phyloP scores from a whole-genome alignment of 176 grass and related monocot genomes.

The Musa acuminata region DNA sequence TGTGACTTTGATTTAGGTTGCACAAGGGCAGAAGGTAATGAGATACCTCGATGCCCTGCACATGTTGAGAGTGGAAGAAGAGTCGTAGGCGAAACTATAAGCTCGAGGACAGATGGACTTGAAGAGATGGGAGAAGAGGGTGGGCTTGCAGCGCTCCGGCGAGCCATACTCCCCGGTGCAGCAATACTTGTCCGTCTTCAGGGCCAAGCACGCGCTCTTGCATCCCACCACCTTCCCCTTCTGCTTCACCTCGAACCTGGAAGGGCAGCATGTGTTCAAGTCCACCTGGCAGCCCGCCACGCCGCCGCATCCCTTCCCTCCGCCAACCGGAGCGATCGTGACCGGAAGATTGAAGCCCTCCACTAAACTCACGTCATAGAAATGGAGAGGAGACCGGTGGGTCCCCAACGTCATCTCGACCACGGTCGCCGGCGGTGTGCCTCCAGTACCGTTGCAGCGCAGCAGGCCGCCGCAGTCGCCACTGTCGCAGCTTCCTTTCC shows the following conservation, averaged over 20 bases:
- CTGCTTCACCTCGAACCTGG: constrained; percentile 47
- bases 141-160: constrained; percentile 51
- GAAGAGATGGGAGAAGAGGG: constrained; percentile 71
- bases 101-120: constrained; percentile 81
- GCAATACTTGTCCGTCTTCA: constrained; percentile 62
- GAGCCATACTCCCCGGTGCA: constrained; percentile 60
- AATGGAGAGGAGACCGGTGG: constrained; percentile 40
- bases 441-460: constrained; percentile 21
- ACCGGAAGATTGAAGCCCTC: constrained; percentile 86
- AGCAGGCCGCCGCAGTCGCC: constrained; percentile 28
- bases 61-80: constrained; percentile 53
- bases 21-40: constrained; percentile 79
- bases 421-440: constrained; percentile 37
- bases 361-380: constrained; percentile 69
- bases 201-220: constrained; percentile 67
- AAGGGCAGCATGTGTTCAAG: constrained; percentile 72
- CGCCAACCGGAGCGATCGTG: constrained; percentile 55
- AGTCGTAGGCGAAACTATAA: constrained; percentile 80
- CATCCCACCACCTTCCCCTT: constrained; percentile 58
- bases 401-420: constrained; percentile 88
- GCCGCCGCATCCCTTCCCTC: constrained; percentile 55
- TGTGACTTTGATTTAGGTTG: background rate
- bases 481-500: constrained; percentile 27
- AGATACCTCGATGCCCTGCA: constrained; percentile 75
- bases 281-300: constrained; percentile 52